phyloP scores from a whole-genome alignment of 768 basidiomycete genomes.

The Tricholoma sp. region DNA sequence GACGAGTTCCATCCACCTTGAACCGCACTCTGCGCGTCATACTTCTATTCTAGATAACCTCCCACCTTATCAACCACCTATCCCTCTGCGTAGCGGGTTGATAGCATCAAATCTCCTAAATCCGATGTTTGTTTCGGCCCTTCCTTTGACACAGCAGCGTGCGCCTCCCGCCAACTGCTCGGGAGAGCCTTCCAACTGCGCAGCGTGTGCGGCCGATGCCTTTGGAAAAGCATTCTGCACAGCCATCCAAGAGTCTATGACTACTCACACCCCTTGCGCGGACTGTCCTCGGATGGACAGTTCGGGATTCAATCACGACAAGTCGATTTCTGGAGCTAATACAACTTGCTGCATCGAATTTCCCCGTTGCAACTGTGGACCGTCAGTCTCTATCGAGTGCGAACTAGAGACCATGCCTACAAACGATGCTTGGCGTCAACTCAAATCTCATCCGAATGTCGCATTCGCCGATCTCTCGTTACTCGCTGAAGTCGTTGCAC shows the following conservation, averaged over 20 bases:
- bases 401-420: constrained; percentile 62
- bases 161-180: constrained; percentile 50
- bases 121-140: constrained; percentile 49
- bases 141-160: constrained; percentile 20
- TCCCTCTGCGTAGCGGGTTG: constrained; percentile 67
- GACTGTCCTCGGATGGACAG: constrained; percentile 42
- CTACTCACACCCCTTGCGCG: constrained; percentile 45
- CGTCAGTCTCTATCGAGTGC: constrained; percentile 11
- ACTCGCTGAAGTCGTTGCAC: constrained; percentile 86
- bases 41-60: constrained; percentile 72
- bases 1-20: constrained; percentile 19
- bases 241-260: constrained; percentile 61
- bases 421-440: constrained; percentile 76
- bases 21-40: constrained; percentile 19
- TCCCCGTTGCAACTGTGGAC: constrained; percentile 19
- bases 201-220: constrained; percentile 78
- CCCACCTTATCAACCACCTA: constrained; percentile 75
- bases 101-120: constrained; percentile 29
- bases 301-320: neutral
- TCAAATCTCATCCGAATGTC: constrained; percentile 87
- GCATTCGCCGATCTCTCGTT: constrained; percentile 79
- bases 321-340: neutral
- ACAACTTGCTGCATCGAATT: constrained; percentile 18
- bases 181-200: constrained; percentile 82
- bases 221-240: constrained; percentile 88